Evolutionary conservation across 2,329 filamentous ascomycete genomes (phyloP), one percentile per base, ranked within the genome.

Genomic region (Emergomyces pasteurianus): DNA sequence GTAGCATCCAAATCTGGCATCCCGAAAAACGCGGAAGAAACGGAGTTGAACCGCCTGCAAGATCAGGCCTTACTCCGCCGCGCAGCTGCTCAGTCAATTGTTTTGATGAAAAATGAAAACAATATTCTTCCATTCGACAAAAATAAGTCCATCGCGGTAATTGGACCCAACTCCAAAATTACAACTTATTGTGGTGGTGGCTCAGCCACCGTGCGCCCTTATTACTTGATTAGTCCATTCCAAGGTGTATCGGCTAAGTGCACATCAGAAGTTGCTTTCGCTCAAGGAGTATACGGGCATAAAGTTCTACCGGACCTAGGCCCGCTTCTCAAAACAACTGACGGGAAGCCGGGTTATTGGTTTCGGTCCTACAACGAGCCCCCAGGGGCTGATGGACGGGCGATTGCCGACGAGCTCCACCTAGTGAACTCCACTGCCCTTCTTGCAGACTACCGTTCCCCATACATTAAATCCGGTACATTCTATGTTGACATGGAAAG

Each of bases 21-120:
- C 21, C 75, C 79, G 3, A 81, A 85, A 67, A 74, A 79, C 23
- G 82, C 80, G 0, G 75, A 78, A 0, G 83, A 86, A 69, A 75
- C 73, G 56, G 78, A 75, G 0, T 75, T 79, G 8, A 77, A 90
- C 67, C 86, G 82, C 0, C 78, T 81, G 0, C 81, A 87, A 69
- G 84, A 84, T 43, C 81, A 85, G 4, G 80, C 79, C 18, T 76
- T 90, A 53, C 80, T 90, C 26, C 80, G 88, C 21, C 79, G 80
- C 59, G 79, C 88, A 28, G 86, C 86, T 21, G 81, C 84, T 4
- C 86, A 90, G 69, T 84, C 84, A 3, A 84, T 89, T 9, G 87
- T 90, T 1, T 77, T 92, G 14, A 75, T 91, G 56, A 90, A 90
- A 74, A 92, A 92, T 65, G 81, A 89, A 14, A 80, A 80, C 43